Base-by-base conservation (phyloP, 1,139 yeast genomes). In the Trichomonascaceae sp. region DNA sequence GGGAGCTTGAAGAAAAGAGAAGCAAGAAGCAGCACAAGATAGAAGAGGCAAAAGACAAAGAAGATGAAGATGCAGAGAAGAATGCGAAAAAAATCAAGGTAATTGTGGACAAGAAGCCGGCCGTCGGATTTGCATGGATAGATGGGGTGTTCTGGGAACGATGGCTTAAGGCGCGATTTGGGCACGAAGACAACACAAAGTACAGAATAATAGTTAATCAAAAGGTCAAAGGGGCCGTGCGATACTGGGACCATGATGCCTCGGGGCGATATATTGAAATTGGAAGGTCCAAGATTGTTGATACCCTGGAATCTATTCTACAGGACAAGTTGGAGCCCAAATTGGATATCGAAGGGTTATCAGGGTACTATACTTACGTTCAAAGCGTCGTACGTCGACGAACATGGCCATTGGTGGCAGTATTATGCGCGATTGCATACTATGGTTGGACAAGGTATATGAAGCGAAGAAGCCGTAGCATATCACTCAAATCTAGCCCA, bases 111-210 rank as follows among this genome's bases (percentile, higher is more conserved):
- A 57, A 61, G 17, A 61, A 62, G 18, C 66, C 68, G 30, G 60
- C 60, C 24, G 69, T 69, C 8, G 71, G 71, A 18, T 69, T 70
- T 54, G 72, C 71, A 3, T 71, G 74, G 74, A 67, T 71, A 49
- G 71, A 71, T 54, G 70, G 70, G 8, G 59, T 65, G 15, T 67
- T 68, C 53, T 70, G 73, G 72, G 68, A 66, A 51, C 60, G 70
- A 43, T 70, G 74, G 73, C 59, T 70, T 51, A 59, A 62, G 49
- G 60, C 60, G 43, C 63, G 69, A n/a, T 70, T 65, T 50, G 70
- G 70, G 32, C 59, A 61, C 44, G 63, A 61, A 41, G 53, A 45
- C n/a, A 53, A 45, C 36, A 38, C 39, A 22, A 49, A 30, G 51
- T 50, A 43, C 49, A 43, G 49, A 49, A 56, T 70, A 17, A 59